Evolutionary conservation across 768 basidiomycete species (phyloP), one percentile per base, ranked within the genome.

Genomic region (Amanita pseudoporphyria): DNA sequence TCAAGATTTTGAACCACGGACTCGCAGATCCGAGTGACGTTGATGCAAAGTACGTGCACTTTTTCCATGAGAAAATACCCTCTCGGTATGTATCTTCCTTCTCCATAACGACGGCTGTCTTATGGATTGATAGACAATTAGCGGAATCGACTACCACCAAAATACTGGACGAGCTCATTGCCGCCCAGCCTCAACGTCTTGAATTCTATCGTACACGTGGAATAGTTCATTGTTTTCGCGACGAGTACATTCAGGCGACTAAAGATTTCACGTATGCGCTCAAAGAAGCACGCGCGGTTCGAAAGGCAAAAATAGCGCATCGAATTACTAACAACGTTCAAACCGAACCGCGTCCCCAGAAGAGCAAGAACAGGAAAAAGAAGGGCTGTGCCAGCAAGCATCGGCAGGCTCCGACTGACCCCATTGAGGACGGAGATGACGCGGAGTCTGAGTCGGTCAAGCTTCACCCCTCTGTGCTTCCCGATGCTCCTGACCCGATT

Each of bases 21-120:
- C 22, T 18, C 30, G 12, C 52, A 89, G 90, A 92, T 61, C 86
- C 87, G 0, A 69, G 73, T 54, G 84, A 92, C 55, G 56, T 74
- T 7, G 87, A 92, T 57, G 89, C 90, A 10, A 79, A 76, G 70
- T 92, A 93, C 61, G 89, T 94, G 2, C 84, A 92, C 58, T 94
- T 94, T 62, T 94, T 94, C 66, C 91, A 94, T 57, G 90, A 94
- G 61, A 93, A 91, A 68, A 94, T 94, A 55, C 91, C 91, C 18
- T 93, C 91, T 49, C 76, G 90, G 89, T 92, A 53, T 52, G 75
- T 67, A 36, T 31, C 19, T 31, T 40, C 30, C 52, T 32, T 43
- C 40, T 52, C 22, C 32, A 28, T 14, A 10, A 44, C 9, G 9
- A 9, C 5, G 19, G 19, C 6, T 24, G 30, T 53, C 35, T 54